These are phyloP conservation scores for Sugiyamaella paludigena DNA, from an alignment of 1,139 yeast genomes.

Conservation along the genomic window DNA sequence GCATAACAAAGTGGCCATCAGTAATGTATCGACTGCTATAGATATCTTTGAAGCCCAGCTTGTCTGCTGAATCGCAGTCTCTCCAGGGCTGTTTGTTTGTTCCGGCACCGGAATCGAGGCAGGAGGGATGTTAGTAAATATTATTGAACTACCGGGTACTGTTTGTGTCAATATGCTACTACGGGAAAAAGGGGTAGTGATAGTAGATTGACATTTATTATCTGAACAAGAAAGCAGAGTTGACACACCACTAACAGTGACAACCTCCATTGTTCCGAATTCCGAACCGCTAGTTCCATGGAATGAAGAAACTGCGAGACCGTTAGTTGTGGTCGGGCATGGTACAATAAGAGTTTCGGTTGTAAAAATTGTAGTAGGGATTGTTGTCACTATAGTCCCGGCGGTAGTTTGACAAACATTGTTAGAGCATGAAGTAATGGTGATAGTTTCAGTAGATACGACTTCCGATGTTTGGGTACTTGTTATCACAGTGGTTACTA, in stretches of 20 bases:
- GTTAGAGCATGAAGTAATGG: neutral
- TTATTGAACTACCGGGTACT: neutral
- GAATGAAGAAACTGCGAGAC: too few species aligned
- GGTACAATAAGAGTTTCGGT: conserved; percentile 2
- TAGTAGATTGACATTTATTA: too few species aligned
- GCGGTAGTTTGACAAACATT: neutral
- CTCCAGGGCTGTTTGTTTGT: neutral
- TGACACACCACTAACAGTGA: neutral
- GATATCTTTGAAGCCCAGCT: too few species aligned
- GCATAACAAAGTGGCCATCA: too few species aligned
- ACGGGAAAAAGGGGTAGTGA: too few species aligned
- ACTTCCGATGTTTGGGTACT: neutral
- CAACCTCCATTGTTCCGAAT: too few species aligned
- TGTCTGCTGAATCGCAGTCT: too few species aligned
- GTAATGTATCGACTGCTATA: too few species aligned
- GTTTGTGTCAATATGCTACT: too few species aligned
- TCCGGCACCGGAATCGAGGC: neutral
- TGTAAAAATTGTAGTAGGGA: conserved; percentile 1
- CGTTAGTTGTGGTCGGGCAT: neutral
- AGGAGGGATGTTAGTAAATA: neutral
- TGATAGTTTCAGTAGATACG: neutral
- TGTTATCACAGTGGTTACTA: neutral
- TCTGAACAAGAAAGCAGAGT: too few species aligned
- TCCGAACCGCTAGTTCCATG: too few species aligned
- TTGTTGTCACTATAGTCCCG: neutral